Percentiles rank a stretch among this genome's conserved stretches.
These are phyloP conservation scores for Zymoseptoria crescenta DNA, from an alignment of 2,329 filamentous ascomycete genomes.

Conservation along the genomic window DNA sequence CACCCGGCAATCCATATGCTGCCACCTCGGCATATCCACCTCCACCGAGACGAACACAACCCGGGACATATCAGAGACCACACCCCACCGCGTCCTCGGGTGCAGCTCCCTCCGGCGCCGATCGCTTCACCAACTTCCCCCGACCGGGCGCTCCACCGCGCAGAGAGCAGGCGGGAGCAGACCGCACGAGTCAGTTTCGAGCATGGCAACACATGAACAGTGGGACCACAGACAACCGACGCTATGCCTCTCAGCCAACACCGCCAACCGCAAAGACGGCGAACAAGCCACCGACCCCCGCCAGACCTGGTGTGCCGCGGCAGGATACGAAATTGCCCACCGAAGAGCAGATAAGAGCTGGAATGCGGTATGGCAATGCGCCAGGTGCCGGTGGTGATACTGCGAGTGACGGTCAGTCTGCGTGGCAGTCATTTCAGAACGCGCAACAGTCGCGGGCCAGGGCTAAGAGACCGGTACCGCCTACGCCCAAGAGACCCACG, in stretches of 20 bases:
- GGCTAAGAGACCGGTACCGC: slow-evolving; percentile 26
- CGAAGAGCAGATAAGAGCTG: slow-evolving; percentile 31
- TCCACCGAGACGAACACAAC: slow-evolving; percentile 37
- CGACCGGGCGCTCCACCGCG: slow-evolving; percentile 21
- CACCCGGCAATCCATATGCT: slow-evolving; percentile 33
- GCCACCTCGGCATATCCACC: slow-evolving; percentile 36
- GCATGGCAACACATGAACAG: slow-evolving; percentile 45
- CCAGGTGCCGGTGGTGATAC: slow-evolving; percentile 6
- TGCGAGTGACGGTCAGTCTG: slow-evolving; percentile 28
- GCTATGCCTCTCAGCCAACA: slow-evolving; percentile 10
- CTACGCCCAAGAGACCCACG: slow-evolving; percentile 41
- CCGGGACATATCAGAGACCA: slow-evolving; percentile 30
- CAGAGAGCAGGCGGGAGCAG: slow-evolving; percentile 32
- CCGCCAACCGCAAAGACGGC: slow-evolving; percentile 19
- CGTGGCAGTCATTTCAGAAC: slow-evolving; percentile 29
- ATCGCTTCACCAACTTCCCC: slow-evolving; percentile 40
- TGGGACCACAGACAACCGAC: slow-evolving; percentile 9
- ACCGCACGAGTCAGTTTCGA: slow-evolving; percentile 38
- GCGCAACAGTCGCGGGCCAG: slow-evolving; percentile 30
- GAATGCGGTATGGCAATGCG: slow-evolving; percentile 26
- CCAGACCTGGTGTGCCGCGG: slow-evolving; percentile 18
- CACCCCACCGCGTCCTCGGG: slow-evolving; percentile 14
- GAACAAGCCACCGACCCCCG: slow-evolving; percentile 6
- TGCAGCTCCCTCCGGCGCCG: slow-evolving; percentile 32
- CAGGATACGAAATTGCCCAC: slow-evolving; percentile 28